These are phyloP conservation scores for Craspedostauros australis DNA, from an alignment of 108 stramenopile genomes.

Conservation along the genomic window DNA sequence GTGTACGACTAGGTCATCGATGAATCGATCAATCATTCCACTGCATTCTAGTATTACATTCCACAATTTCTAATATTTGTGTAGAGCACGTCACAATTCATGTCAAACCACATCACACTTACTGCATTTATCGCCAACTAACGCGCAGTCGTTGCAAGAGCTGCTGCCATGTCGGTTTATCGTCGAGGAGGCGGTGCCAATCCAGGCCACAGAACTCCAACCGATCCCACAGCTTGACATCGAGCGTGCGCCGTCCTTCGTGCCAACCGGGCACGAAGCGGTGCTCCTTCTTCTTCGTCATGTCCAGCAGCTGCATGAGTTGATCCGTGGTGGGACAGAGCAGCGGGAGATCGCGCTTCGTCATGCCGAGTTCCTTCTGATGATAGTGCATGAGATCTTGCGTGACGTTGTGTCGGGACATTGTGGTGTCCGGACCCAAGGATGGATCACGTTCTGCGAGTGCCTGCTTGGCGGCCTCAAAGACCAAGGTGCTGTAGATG, in stretches of 20 bases:
- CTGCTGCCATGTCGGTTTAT: constrained; percentile 5
- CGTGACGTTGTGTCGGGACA: not conserved
- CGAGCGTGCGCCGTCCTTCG: not conserved
- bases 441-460: not conserved
- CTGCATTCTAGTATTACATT: too few relatives aligned
- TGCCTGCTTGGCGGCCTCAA: constrained; percentile 2
- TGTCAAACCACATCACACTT: too few relatives aligned
- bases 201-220: constrained; percentile 8
- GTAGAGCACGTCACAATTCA: too few relatives aligned
- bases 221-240: not conserved
- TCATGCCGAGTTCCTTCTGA: not conserved
- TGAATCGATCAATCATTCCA: too few relatives aligned
- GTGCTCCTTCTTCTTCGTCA: constrained; percentile 1
- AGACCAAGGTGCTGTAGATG: constrained; percentile 15
- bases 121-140: too few relatives aligned
- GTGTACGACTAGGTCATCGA: too few relatives aligned
- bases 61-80: too few relatives aligned
- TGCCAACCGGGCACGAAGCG: not conserved
- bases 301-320: constrained; percentile 1
- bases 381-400: not conserved
- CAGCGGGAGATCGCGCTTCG: constrained; percentile 5
- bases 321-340: constrained; percentile 2
- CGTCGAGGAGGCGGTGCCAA: not conserved
- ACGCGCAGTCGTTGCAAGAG: constrained; percentile 1
- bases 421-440: not conserved